phyloP scores from a whole-genome alignment of 192 early-diverging fungal species.

The Helicostylum pulchrum region DNA sequence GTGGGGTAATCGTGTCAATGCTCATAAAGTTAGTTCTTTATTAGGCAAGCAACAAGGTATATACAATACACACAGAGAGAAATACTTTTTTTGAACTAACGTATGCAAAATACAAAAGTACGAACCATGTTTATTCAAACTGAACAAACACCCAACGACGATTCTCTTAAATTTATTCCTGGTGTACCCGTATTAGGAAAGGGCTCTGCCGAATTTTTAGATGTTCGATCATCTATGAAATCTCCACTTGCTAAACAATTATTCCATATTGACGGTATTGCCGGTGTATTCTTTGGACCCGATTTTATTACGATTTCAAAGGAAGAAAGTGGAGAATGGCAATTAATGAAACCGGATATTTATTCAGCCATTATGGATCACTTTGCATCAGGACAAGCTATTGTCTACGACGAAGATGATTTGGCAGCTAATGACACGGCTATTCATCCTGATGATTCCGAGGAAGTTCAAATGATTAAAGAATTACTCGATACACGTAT shows the following conservation, averaged over 20 bases:
- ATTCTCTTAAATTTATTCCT: constrained; percentile 96
- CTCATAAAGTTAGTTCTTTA: constrained; percentile 3
- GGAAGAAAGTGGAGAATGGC: constrained; percentile 87
- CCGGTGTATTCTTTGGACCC: constrained; percentile 83
- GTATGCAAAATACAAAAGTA: constrained; percentile 29
- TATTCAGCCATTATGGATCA: constrained; percentile 95
- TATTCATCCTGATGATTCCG: constrained; percentile 79
- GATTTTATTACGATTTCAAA: constrained; percentile 97
- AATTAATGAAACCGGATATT: constrained; percentile 96
- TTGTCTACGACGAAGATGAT: constrained; percentile 58
- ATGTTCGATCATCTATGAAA: constrained; percentile 64
- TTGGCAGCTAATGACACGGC: constrained; percentile 52
- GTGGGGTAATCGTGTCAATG: background rate
- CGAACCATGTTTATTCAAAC: constrained; percentile 87
- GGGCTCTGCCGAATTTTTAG: constrained; percentile 83
- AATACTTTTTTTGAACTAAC: too few relatives aligned
- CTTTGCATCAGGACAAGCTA: constrained; percentile 81
- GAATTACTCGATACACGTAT: constrained; percentile 95
- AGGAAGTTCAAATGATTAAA: constrained; percentile 97
- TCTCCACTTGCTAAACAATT: constrained; percentile 89
- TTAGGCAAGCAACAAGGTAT: constrained; percentile 8
- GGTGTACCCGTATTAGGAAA: constrained; percentile 75
- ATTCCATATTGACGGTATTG: constrained; percentile 93
- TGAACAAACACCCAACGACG: constrained; percentile 88
- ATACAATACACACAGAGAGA: too few relatives aligned